Conservation (phyloP, 2,329 filamentous ascomycete genomes). For the Colletotrichum sidae region DNA sequence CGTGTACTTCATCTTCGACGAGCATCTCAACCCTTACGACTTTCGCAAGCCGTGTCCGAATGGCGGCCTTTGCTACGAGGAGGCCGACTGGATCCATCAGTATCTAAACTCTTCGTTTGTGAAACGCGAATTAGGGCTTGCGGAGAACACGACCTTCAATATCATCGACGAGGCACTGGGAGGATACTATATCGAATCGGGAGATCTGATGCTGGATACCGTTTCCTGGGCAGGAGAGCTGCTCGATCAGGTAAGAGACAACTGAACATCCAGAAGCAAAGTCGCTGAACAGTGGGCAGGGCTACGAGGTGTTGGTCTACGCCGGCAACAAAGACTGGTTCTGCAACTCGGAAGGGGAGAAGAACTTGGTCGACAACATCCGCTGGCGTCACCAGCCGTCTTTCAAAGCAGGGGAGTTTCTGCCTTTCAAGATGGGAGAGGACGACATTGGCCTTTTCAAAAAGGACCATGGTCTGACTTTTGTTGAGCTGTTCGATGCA, state of each 20-base stretch:
- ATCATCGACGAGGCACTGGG: slow-evolving; percentile 4
- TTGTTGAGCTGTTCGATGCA: slow-evolving; percentile 13
- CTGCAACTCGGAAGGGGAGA: slow-evolving; percentile 8
- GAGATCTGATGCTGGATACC: slow-evolving; percentile 1
- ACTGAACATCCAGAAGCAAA: not conserved
- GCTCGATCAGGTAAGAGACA: not conserved
- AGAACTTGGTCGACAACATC: slow-evolving; percentile 15
- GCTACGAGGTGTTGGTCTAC: slow-evolving; percentile 10
- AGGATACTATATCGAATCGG: not conserved
- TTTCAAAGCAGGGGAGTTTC: not conserved
- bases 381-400: slow-evolving; percentile 12
- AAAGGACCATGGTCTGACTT: not conserved
- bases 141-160: not conserved
- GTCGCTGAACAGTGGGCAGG: not conserved
- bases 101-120: slow-evolving; percentile 7
- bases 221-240: slow-evolving; percentile 4
- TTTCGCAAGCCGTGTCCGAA: slow-evolving; percentile 1
- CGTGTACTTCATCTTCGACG: slow-evolving; percentile 15
- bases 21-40: slow-evolving; percentile 15
- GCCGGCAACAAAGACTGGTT: slow-evolving; percentile 24
- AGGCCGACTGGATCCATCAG: slow-evolving; percentile 8
- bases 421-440: not conserved
- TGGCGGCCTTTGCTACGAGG: not conserved
- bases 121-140: not conserved
- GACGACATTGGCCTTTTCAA: slow-evolving; percentile 4